Evolutionary conservation across 305 asterid species (phyloP), one percentile per base, ranked within the genome.

Genomic region (Rubia tinctorum): DNA sequence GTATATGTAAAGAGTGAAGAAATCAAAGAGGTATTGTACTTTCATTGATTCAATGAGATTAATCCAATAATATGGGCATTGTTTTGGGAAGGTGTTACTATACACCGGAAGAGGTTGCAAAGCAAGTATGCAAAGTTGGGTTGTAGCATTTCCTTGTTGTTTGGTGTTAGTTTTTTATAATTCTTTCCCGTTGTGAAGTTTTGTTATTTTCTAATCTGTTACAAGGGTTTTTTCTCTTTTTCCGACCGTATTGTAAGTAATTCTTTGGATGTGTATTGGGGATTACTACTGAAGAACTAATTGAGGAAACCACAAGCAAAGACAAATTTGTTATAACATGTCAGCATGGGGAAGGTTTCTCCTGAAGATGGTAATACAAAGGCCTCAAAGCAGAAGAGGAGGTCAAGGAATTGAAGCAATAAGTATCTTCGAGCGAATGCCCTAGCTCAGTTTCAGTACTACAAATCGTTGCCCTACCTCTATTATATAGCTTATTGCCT

Each of bases 381-480:
- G 73, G 75, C 64, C 76, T 81, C 80, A 43, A 86, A 85, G 51
- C 95, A 84, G 72, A 91, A 85, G 74, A 85, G 81, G 82, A 82
- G 83, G 71, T 72, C 66, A 7, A 89, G 71, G 84, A 86, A 79
- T 76, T 79, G 81, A 6, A 82, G 80, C 68, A 85, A 71, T 66
- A 91, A 86, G 86, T 90, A 84, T 79, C 80, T 91, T 85, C 91
- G 84, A 79, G 97, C 97, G 2, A 96, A 97, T 71, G 95, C 95
- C 43, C 93, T 91, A 37, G 97, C 96, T 22, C 97, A 86, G 85
- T 82, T 90, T 58, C 94, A 96, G n/a, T 78, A 89, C 78, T 89
- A 72, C 77, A 89, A 84, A 90, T 89, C 89, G 8, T 84, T 86
- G 13, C 87, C 92, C 76, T 30, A 30, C 2, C 34, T 30, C 34